These are phyloP conservation scores for Boletus barrowsii DNA, from an alignment of 768 basidiomycete genomes.

Conservation along the genomic window DNA sequence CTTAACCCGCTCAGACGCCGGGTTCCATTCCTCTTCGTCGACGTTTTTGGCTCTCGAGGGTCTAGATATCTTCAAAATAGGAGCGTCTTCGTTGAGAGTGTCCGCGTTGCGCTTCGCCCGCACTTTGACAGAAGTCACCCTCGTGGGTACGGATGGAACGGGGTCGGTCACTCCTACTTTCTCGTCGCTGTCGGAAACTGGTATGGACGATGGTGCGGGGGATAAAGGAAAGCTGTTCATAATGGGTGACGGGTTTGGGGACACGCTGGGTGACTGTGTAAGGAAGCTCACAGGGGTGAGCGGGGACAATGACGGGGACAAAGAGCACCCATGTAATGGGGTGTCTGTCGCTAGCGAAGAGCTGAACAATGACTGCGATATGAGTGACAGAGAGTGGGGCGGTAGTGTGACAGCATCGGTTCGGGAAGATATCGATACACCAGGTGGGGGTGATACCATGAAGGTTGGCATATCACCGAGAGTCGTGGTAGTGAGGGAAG, in stretches of 20 bases:
- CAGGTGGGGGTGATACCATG: not conserved
- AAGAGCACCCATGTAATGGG: not conserved
- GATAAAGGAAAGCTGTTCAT: not conserved
- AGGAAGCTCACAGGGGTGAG: slow-evolving; percentile 11
- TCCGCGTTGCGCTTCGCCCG: slow-evolving; percentile 13
- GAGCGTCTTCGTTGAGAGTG: slow-evolving; percentile 1
- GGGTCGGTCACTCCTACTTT: not conserved
- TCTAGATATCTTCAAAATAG: not conserved
- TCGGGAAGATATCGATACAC: not conserved
- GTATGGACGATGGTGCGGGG: not conserved
- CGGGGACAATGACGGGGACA: slow-evolving; percentile 16
- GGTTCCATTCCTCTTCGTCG: slow-evolving; percentile 26
- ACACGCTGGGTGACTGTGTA: slow-evolving; percentile 7
- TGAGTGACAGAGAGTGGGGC: not conserved
- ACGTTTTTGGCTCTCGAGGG: slow-evolving; percentile 11
- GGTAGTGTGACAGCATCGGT: not conserved
- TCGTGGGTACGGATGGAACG: not conserved
- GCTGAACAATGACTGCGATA: not conserved
- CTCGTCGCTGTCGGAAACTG: not conserved
- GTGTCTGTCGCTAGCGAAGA: not conserved
- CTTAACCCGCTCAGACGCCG: slow-evolving; percentile 2
- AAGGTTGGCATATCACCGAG: not conserved
- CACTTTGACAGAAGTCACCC: not conserved
- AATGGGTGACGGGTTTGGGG: slow-evolving; percentile 3
- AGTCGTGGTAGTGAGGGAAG: not conserved